Base-by-base conservation (phyloP, 768 basidiomycete genomes). In the Termitomyces sp. region DNA sequence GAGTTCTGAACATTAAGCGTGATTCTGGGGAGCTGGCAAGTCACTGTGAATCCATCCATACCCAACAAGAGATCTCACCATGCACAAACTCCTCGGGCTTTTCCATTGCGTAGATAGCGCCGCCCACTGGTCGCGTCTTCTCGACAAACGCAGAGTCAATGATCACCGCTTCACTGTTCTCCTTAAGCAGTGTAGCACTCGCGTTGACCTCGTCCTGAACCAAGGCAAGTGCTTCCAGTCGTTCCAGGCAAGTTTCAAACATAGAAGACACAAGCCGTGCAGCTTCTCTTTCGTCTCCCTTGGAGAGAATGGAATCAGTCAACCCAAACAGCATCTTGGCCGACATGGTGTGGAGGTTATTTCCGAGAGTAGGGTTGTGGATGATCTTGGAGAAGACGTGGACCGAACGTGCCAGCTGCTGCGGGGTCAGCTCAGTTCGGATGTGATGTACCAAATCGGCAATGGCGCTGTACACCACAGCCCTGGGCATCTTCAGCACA, bases 371-470 rank as follows among this genome's bases (percentile, higher is more conserved):
- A 2, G 92, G 84, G 69, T 97, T 94, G 75, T 98, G 96, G 54
- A 97, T 84, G 69, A 93, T 86, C 53, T 88, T 86, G 1, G 94
- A 91, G 72, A 92, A 97, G 57, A 92, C 85, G 67, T 90, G 86
- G 31, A 94, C 86, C 60, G 96, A 85, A 17, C 85, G 84, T 4
- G 85, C 80, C 20, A 98, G 78, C 68, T 96, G 95, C 9, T 83
- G 73, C 5, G 88, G 79, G 2, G 86, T 85, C 43, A 98, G 83
- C 20, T 98, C 95, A 49, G 78, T 80, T 55, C 94, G 89, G 60
- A 96, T 83, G 69, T 97, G 94, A 70, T 98, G 95, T 59, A 97
- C 88, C 11, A 98, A 82, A 73, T 99, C 97, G 37, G 94, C 94
- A 6, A 96, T 85, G 51, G 92, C 89, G 61, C 87, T 89, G 74